A percentile compares a stretch with the other conserved stretches of the same genome.
Evolutionary conservation across 768 basidiomycete species (phyloP).

Genomic region (Russula dissimulans): DNA sequence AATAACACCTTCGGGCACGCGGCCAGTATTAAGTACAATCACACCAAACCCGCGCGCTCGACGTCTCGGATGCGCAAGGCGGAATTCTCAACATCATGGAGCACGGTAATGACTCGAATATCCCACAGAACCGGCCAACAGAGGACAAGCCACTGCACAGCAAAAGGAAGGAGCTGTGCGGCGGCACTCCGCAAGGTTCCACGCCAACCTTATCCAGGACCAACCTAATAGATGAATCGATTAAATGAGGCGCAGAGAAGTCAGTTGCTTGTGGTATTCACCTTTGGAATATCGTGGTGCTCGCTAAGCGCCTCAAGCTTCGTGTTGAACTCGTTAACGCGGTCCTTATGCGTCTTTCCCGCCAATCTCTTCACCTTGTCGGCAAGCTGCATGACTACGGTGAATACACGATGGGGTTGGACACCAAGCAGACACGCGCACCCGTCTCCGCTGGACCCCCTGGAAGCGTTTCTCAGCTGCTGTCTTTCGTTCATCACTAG

Average conservation of each 20-base stretch:
- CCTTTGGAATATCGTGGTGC: conserved; percentile 94
- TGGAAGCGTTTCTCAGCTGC: conserved; percentile 86
- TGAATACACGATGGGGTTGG: conserved; percentile 3
- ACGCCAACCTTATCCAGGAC: conserved; percentile 60
- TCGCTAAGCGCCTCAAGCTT: conserved; percentile 83
- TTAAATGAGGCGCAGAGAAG: conserved; percentile 1
- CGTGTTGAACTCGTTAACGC: conserved; percentile 81
- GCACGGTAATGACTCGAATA: neutral
- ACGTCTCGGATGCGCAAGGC: neutral
- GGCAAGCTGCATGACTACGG: conserved; percentile 43
- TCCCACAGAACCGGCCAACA: neutral
- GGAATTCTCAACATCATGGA: neutral
- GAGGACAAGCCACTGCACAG: neutral
- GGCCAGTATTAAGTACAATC: neutral
- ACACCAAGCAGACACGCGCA: conserved; percentile 25
- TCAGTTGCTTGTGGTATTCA: conserved; percentile 23
- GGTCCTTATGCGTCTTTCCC: conserved; percentile 84
- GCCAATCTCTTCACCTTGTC: conserved; percentile 71
- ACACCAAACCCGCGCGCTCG: neutral
- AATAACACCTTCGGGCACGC: conserved; percentile 20
- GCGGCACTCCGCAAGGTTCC: conserved; percentile 9
- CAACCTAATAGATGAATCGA: conserved; percentile 44
- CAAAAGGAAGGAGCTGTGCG: neutral
- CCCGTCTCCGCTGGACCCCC: conserved; percentile 73
- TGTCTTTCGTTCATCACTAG: conserved; percentile 52